Percentiles rank a stretch among this genome's conserved stretches.
phyloP scores from a whole-genome alignment of 306 rosid species.

The Quercus wislizeni region DNA sequence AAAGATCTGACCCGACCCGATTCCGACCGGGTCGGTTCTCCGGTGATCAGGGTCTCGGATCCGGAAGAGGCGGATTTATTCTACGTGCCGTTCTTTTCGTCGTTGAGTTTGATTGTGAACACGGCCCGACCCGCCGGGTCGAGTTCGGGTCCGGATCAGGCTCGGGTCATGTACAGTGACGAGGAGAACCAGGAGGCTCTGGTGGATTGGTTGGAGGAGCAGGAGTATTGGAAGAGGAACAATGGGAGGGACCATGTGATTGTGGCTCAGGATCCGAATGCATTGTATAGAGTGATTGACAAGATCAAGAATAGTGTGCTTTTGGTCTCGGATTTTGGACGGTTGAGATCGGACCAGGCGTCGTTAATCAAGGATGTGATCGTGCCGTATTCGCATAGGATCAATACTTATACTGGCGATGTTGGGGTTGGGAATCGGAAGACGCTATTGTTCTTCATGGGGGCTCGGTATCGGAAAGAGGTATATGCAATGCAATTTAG shows the following conservation, averaged over 20 bases:
- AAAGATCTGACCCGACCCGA: conserved; percentile 55
- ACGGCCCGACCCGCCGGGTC: conserved; percentile 44
- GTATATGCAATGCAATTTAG: conserved; percentile 28
- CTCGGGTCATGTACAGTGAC: conserved; percentile 53
- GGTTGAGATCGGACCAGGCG: conserved; percentile 75
- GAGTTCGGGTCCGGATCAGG: conserved; percentile 31
- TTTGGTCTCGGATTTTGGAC: conserved; percentile 83
- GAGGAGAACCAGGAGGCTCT: conserved; percentile 82
- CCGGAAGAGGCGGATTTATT: conserved; percentile 90
- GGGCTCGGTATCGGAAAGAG: conserved; percentile 91
- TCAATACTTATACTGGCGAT: conserved; percentile 50
- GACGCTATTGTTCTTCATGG: conserved; percentile 89
- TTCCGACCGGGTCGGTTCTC: conserved; percentile 50
- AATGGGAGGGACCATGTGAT: conserved; percentile 86
- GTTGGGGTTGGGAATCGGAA: conserved; percentile 49
- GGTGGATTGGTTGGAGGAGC: conserved; percentile 75
- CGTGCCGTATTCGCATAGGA: conserved; percentile 83
- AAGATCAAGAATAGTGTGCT: conserved; percentile 55
- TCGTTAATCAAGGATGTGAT: conserved; percentile 85
- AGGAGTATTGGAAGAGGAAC: conserved; percentile 77
- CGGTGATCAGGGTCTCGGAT: conserved; percentile 54
- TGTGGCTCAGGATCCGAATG: conserved; percentile 90
- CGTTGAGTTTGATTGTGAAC: conserved; percentile 69
- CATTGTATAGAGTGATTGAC: conserved; percentile 64
- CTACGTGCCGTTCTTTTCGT: conserved; percentile 82